Evolutionary conservation across 2,329 filamentous ascomycete species (phyloP), one percentile per base, ranked within the genome.

Genomic region (Hypoxylon sp.): DNA sequence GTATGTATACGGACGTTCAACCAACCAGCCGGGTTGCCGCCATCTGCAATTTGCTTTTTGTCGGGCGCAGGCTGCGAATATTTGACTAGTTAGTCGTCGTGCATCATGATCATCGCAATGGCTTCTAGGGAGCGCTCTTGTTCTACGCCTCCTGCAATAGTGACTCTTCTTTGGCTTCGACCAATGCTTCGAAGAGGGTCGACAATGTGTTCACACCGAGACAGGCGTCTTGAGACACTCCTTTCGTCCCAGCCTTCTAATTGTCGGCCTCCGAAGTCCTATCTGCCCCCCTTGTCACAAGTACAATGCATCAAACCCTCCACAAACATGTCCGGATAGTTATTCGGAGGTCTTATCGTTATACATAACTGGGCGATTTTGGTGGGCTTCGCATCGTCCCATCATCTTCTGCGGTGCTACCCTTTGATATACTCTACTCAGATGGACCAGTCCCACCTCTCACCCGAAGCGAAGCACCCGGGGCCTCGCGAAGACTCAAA

Each of bases 381-480:
- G 30, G 52, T 38, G 28, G 16, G 20, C 8, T 20, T 16, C 33
- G 18, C 51, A 36, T 11, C 7, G n/a, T 49, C 14, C 4, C 22
- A 9, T 49, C 45, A 24, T 55, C 18, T 52, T 40, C 56, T 52
- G 53, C 45, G 20, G 58, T 59, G 26, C 36, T 22, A 56, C 28
- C 28, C n/a, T 48, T 30, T 49, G 28, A 1, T 48, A 30, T 36
- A 28, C 14, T 18, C 18, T 32, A 22, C 11, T 48, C 46, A 30
- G 7, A 75, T 73, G 71, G 63, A 71, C n/a, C 58, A 32, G n/a
- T 62, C 61, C 67, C 74, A 74, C 46, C 62, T 73, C 61, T 45
- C 32, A 26, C 69, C 71, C 20, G 42, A 61, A 28, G 45, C 18
- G 22, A 57, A 50, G 26, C 53, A 42, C 24, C 12, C 40, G 38